A percentile compares a stretch with the other conserved stretches of the same genome.
Conservation (phyloP, 2,329 filamentous ascomycete species). For the Plenodomus lindquistii region DNA sequence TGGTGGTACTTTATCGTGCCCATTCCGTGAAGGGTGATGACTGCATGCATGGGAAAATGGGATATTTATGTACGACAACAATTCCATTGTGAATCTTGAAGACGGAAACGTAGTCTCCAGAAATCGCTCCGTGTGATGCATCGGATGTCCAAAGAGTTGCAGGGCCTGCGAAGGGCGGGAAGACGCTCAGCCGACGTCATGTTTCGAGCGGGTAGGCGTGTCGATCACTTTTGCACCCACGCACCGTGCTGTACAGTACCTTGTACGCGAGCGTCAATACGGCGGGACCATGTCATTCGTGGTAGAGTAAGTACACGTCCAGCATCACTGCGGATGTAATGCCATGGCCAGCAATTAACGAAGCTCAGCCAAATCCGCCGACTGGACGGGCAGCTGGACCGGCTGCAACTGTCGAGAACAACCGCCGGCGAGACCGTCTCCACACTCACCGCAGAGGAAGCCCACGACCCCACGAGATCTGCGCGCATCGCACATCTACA, state of each 20-base stretch:
- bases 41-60: no score
- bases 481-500: constrained; percentile 64
- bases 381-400: constrained; percentile 62
- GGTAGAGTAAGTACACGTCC: constrained; percentile 40
- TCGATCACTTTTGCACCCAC: background rate
- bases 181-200: background rate
- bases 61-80: background rate
- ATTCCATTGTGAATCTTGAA: no score
- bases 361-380: constrained; percentile 56
- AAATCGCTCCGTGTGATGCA: no score
- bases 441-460: constrained; percentile 38
- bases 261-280: constrained; percentile 17
- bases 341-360: constrained; percentile 5
- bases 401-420: constrained; percentile 54
- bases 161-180: background rate
- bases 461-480: constrained; percentile 45
- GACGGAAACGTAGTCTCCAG: no score
- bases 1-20: no score
- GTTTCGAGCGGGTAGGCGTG: background rate
- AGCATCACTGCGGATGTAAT: background rate
- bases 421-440: constrained; percentile 33
- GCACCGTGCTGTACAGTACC: background rate
- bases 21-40: no score
- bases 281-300: constrained; percentile 47
- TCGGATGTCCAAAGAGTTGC: background rate